These are phyloP conservation scores for Ganoderma boninense DNA, from an alignment of 1,284 basidiomycete species.

Conservation along the genomic window DNA sequence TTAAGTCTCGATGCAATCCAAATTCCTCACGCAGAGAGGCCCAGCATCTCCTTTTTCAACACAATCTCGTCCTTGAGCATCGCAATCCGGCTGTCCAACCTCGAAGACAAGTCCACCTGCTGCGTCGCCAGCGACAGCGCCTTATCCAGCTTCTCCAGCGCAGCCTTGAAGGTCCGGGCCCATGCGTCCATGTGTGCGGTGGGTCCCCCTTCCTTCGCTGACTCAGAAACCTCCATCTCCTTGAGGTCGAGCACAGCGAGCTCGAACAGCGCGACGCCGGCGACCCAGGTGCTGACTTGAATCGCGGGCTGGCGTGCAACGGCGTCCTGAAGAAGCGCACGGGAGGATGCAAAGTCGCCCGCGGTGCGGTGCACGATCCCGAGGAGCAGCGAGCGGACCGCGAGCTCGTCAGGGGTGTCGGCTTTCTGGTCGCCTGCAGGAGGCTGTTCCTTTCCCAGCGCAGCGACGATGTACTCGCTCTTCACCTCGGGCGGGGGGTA, in stretches of 20 bases:
- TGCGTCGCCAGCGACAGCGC: slow-evolving; percentile 59
- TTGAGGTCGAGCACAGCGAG: slow-evolving; percentile 71
- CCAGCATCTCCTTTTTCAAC: slow-evolving; percentile 58
- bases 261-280: slow-evolving; percentile 71
- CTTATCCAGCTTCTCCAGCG: slow-evolving; percentile 58
- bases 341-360: slow-evolving; percentile 52
- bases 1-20: not conserved
- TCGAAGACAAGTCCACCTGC: slow-evolving; percentile 67
- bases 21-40: slow-evolving; percentile 20
- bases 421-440: slow-evolving; percentile 47
- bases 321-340: slow-evolving; percentile 61
- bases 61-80: slow-evolving; percentile 77
- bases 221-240: slow-evolving; percentile 45
- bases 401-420: slow-evolving; percentile 76
- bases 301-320: slow-evolving; percentile 48
- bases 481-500: slow-evolving; percentile 52
- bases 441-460: slow-evolving; percentile 18
- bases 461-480: slow-evolving; percentile 41
- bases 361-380: slow-evolving; percentile 71
- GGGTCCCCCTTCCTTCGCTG: slow-evolving; percentile 25
- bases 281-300: slow-evolving; percentile 69
- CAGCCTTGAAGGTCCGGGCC: slow-evolving; percentile 55
- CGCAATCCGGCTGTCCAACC: slow-evolving; percentile 72
- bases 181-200: slow-evolving; percentile 50
- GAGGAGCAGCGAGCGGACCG: slow-evolving; percentile 70